A percentile compares a stretch with the other conserved stretches of the same genome.
phyloP scores from a whole-genome alignment of 331 rosid species.

The Erythrophleum ivorense region DNA sequence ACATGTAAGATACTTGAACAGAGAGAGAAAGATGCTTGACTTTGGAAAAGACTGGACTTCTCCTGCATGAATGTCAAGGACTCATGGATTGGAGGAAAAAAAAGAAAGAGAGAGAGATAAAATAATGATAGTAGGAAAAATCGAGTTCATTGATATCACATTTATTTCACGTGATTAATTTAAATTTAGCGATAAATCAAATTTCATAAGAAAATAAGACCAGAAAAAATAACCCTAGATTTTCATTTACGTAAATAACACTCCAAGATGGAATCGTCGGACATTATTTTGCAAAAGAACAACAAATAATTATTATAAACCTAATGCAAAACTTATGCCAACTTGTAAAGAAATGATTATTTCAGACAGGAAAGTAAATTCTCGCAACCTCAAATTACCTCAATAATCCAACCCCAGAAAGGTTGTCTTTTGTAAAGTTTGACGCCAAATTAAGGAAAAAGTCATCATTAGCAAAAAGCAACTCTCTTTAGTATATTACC shows the following conservation, averaged over 20 bases:
- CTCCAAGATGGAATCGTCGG: background rate
- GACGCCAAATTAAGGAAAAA: constrained; percentile 19
- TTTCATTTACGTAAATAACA: constrained; percentile 18
- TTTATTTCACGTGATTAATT: no score
- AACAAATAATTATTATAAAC: background rate
- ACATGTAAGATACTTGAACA: background rate
- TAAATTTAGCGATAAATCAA: background rate
- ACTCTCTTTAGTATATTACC: background rate
- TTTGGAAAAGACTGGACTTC: constrained; percentile 2
- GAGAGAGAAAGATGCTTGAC: background rate
- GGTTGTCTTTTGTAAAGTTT: background rate
- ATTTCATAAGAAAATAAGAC: background rate
- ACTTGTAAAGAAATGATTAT: constrained; percentile 24
- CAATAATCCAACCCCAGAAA: background rate
- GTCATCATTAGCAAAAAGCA: background rate
- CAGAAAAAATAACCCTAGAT: background rate
- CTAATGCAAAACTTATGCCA: background rate
- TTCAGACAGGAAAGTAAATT: constrained; percentile 26
- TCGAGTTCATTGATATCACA: no score
- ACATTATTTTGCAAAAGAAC: background rate
- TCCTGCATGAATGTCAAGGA: background rate
- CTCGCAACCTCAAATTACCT: constrained; percentile 15
- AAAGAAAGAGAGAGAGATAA: background rate
- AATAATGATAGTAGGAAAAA: no score
- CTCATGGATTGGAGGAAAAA: background rate